A percentile compares a stretch with the other conserved stretches of the same genome.
Evolutionary conservation across 306 rosid genomes (phyloP).

Genomic region (Rosa rugosa): DNA sequence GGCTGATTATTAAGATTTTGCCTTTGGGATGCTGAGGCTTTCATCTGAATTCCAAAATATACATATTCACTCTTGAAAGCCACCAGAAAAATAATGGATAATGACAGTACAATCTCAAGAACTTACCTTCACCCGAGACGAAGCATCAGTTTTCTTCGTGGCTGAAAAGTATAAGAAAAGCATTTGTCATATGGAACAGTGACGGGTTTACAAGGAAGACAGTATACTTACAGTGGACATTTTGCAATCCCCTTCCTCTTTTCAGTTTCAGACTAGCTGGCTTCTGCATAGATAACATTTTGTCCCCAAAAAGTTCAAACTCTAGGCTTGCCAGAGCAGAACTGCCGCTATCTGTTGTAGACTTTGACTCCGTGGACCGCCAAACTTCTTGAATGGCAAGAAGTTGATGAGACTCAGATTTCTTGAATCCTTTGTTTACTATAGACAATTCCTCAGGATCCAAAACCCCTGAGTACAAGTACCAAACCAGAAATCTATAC

Average conservation of each 20-base stretch:
- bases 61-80: neutral
- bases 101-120: constrained; percentile 14
- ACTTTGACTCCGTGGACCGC: constrained; percentile 44
- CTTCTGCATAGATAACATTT: constrained; percentile 22
- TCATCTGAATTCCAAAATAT: constrained; percentile 36
- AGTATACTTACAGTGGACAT: constrained; percentile 10
- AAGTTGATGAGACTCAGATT: constrained; percentile 26
- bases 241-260: constrained; percentile 27
- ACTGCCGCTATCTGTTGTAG: constrained; percentile 29
- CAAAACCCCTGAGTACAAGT: constrained; percentile 46
- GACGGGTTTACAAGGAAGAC: neutral
- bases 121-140: constrained; percentile 38
- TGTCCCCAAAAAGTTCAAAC: constrained; percentile 51
- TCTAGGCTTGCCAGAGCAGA: constrained; percentile 54
- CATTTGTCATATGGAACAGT: neutral
- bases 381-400: constrained; percentile 33
- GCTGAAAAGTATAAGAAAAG: constrained; percentile 36
- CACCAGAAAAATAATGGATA: neutral
- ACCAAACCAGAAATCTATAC: neutral
- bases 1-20: constrained; percentile 21
- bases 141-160: constrained; percentile 20
- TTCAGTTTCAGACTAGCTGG: constrained; percentile 24
- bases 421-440: constrained; percentile 49
- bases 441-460: constrained; percentile 54
- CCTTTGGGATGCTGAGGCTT: constrained; percentile 27